Evolutionary conservation across 768 basidiomycete species (phyloP), one percentile per base, ranked within the genome.

Genomic region (Leccinellum albellum): DNA sequence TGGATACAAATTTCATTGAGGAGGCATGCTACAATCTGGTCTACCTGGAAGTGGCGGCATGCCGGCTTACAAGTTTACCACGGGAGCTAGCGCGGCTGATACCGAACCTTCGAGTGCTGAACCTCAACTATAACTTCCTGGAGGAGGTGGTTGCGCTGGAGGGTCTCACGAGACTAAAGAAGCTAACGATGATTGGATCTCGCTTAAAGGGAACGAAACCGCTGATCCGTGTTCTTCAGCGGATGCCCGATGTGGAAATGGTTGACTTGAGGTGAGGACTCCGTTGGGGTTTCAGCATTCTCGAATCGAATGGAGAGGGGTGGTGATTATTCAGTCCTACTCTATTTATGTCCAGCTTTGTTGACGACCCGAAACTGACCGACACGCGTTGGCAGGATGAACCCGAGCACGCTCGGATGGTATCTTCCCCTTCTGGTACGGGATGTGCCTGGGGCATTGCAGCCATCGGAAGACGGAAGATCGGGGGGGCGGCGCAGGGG

Each of bases 111-210:
- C 86, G 94, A 54, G 87, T 87, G 58, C 76, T 98, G 74, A 98
- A 98, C 78, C 82, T 98, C 62, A 96, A 98, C 79, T 96, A 97
- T 79, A 98, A 98, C 73, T 98, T 95, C 73, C 69, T 98, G 70
- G 85, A 94, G 64, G 86, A 90, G 74, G 74, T 83, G 53, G 72
- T 80, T 61, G 73, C 77, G 50, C 76, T 99, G 56, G 80, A 81
- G 51, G 92, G 90, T 13, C 78, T 98, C 59, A 77, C 73, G 58
- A 77, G 91, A 66, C 74, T 98, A 73, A 82, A 84, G 62, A 94
- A 91, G 78, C 74, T 98, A 66, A 92, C 85, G 45, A 81, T 94
- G 55, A 89, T 98, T 64, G 96, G 94, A 55, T 87, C 82, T 62
- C 80, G 94, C 65, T 68, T 98, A 67, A 83, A 84, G 73, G 85